Percentiles rank a stretch among this genome's conserved stretches.
Conservation (phyloP, 768 basidiomycete species). For the Ramaria sp. region DNA sequence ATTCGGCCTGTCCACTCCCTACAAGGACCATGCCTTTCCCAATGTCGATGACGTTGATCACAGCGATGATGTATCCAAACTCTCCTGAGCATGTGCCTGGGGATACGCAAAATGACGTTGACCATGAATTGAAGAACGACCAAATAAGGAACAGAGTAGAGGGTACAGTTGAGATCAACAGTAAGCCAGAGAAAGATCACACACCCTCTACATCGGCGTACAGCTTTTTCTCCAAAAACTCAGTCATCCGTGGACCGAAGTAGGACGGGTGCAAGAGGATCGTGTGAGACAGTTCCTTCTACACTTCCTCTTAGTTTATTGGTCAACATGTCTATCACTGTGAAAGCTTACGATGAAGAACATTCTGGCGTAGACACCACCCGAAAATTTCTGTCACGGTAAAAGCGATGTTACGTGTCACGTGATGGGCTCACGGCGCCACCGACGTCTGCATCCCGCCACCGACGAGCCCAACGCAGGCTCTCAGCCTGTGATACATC, state of each 20-base stretch:
- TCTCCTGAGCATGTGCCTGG: slow-evolving; percentile 87
- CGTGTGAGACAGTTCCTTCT: slow-evolving; percentile 98
- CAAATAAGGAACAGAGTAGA: not conserved
- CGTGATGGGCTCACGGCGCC: too few species aligned
- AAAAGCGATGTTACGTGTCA: not conserved
- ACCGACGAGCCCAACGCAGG: too few species aligned
- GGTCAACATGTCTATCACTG: not conserved
- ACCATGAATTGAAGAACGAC: not conserved
- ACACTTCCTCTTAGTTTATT: not conserved
- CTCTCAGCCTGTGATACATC: too few species aligned
- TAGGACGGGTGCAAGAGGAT: slow-evolving; percentile 97
- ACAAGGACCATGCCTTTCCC: slow-evolving; percentile 88
- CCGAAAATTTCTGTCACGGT: not conserved
- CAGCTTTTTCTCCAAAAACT: slow-evolving; percentile 86
- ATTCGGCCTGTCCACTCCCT: slow-evolving; percentile 92
- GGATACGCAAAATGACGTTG: not conserved
- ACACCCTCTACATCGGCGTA: slow-evolving; percentile 79
- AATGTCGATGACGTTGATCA: slow-evolving; percentile 82
- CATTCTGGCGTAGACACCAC: not conserved
- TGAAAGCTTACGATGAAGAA: not conserved
- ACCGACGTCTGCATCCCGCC: too few species aligned
- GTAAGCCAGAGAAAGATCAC: not conserved
- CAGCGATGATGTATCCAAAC: slow-evolving; percentile 90
- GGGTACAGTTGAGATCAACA: not conserved
- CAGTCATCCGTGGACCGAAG: slow-evolving; percentile 92